Base-by-base conservation (phyloP, 768 basidiomycete species). In the Tulasnella sp. region DNA sequence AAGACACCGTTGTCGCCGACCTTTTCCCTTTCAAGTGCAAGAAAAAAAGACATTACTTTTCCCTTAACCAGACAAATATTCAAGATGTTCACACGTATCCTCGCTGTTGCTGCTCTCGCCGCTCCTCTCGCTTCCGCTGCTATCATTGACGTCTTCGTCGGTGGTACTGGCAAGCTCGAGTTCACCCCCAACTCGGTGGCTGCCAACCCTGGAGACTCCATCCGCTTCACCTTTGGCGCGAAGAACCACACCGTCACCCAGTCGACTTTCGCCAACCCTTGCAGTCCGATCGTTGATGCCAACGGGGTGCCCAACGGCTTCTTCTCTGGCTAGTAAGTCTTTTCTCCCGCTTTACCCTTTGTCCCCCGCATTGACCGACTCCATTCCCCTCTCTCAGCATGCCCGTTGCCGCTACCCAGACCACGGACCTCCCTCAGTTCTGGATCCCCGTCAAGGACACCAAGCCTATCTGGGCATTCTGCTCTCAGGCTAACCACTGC, bases 361-460 rank as follows among this genome's bases (percentile, higher is more conserved):
- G 1, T 71, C n/a, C 19, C 39, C 29, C 29, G n/a, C n/a, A n/a
- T 54, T 45, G 11, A 29, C 14, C 25, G 8, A 25, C 31, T 17
- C 40, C 17, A 25, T 74, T 82, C 82, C n/a, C n/a, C n/a, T n/a
- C n/a, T n/a, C n/a, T n/a, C n/a, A n/a, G n/a, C 82, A 81, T 83
- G 79, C 81, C 84, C 73, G 88, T 90, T 40, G 81, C 82, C 72
- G 81, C 81, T 78, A 82, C 82, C 3, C 87, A 86, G 54, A 78
- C 81, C 17, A 38, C 37, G 1, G 52, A 34, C 45, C 54, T 77
- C 39, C 77, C 77, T 64, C 54, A 52, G 38, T 77, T 54, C 77
- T 58, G 39, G 88, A 49, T 45, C 52, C 88, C 86, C 49, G 86
- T 91, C 78, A 88, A 86, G 77, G 87, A 87, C 81, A 90, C 89